These are phyloP conservation scores for Aspergillus oerlinghausenensis DNA, from an alignment of 2,329 filamentous ascomycete species.

Conservation along the genomic window DNA sequence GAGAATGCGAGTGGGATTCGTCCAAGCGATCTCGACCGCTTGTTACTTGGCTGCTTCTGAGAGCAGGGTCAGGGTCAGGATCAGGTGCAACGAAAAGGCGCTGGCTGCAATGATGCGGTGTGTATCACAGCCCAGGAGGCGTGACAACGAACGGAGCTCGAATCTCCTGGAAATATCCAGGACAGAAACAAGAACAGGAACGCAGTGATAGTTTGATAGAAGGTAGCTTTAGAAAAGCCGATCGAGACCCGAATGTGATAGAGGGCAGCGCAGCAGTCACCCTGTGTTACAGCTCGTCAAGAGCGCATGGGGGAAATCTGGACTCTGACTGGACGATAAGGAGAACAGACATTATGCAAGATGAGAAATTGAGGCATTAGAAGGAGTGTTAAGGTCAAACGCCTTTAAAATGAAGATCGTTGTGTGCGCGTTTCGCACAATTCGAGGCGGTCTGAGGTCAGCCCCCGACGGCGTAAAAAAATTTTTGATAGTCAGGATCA, in stretches of 20 bases:
- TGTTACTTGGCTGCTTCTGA: neutral
- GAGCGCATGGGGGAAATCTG: slow-evolving; percentile 17
- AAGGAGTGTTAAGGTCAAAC: neutral
- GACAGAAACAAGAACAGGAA: neutral
- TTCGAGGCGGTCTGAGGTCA: slow-evolving; percentile 16
- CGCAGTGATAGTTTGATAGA: neutral
- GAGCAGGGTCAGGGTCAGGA: neutral
- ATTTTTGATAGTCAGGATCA: slow-evolving; percentile 6
- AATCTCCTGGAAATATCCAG: neutral
- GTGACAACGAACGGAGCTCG: neutral
- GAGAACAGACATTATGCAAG: slow-evolving; percentile 8
- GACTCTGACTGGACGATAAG: slow-evolving; percentile 17
- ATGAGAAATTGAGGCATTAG: neutral
- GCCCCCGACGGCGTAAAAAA: slow-evolving; percentile 7
- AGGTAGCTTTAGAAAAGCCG: neutral
- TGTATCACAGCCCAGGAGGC: neutral
- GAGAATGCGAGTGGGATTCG: neutral
- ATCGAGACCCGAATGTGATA: neutral
- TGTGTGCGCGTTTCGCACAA: neutral
- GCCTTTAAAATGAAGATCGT: neutral
- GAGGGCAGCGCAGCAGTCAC: slow-evolving; percentile 10
- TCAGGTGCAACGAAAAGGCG: neutral
- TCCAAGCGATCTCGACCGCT: neutral
- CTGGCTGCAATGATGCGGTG: neutral
- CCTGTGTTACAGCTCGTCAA: slow-evolving; percentile 13